Base-by-base conservation (phyloP, 2,329 filamentous ascomycete species). In the Neocatenulostroma microsporum region DNA sequence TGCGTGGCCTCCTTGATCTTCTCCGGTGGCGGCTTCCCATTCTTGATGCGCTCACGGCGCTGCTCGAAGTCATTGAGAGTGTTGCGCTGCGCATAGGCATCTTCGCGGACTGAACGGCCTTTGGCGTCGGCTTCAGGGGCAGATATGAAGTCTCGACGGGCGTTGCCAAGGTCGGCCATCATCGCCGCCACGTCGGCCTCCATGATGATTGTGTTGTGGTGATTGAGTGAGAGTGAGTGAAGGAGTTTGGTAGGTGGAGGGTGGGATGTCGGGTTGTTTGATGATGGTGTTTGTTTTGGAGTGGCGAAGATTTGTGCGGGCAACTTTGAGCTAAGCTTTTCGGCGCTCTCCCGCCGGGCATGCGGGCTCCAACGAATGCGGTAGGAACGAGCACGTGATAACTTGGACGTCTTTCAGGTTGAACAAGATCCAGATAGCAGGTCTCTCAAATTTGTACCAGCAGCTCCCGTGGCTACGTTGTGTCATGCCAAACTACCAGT, bases 121-220 rank as follows among this genome's bases (percentile, higher is more conserved):
- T 18, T 30, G 7, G 14, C 30, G 21, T 45, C 40, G 11, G 17
- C 32, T n/a, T 36, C 32, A 15, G 45, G 47, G 4, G 46, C 45
- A 3, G 49, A 49, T 4, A 50, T 21, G 7, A 31, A 7, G 18
- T 54, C 51, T 9, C 49, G 48, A 14, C 48, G 49, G 2, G 11
- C 24, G 15, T 26, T 18, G 37, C 48, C 48, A 12, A 54, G 42
- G 26, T 54, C 50, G n/a, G 41, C 43, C 29, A 51, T 26, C 51
- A 54, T 54, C 5, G 18, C 25, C 19, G 43, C 44, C 14, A 42
- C 40, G 7, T 44, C 43, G 21, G 39, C 14, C 14, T 42, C 44
- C 47, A 50, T 50, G 28, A 15, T 25, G 23, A 19, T 28, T n/a
- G 21, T 15, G 13, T 5, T 21, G 20, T 17, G 7, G 14, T 32